phyloP scores from a whole-genome alignment of 805 yeast genomes.

The Teunomyces cretensis region DNA sequence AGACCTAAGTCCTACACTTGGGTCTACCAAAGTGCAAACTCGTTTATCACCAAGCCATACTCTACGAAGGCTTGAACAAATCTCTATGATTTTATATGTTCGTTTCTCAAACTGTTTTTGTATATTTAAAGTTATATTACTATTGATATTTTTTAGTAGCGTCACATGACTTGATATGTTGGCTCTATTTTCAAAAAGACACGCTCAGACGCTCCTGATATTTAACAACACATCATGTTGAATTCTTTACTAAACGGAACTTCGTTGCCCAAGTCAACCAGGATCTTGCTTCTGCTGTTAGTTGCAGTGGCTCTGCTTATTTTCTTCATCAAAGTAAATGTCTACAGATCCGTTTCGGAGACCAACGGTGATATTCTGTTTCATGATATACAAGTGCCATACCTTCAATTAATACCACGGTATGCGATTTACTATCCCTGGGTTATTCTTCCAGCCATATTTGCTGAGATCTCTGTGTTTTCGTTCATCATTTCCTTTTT shows the following conservation, averaged over 20 bases:
- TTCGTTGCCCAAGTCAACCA: slow-evolving; percentile 47
- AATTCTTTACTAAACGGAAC: slow-evolving; percentile 1
- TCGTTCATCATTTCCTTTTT: slow-evolving; percentile 41
- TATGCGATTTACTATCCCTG: slow-evolving; percentile 58
- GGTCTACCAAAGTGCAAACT: slow-evolving; percentile 50
- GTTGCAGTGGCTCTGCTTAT: slow-evolving; percentile 40
- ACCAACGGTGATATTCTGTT: slow-evolving; percentile 17
- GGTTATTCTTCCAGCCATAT: slow-evolving; percentile 63
- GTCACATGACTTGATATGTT: slow-evolving; percentile 1
- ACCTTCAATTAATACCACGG: slow-evolving; percentile 63
- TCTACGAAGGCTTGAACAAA: slow-evolving; percentile 45
- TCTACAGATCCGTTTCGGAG: slow-evolving; percentile 21
- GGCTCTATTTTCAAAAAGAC: background rate
- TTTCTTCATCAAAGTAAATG: slow-evolving; percentile 39
- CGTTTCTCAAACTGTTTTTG: slow-evolving; percentile 8
- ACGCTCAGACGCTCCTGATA: background rate
- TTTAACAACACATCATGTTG: background rate
- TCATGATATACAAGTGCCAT: slow-evolving; percentile 51
- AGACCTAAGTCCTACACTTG: slow-evolving; percentile 32
- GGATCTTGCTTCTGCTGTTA: slow-evolving; percentile 41
- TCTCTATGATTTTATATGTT: slow-evolving; percentile 4
- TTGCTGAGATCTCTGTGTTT: slow-evolving; percentile 55
- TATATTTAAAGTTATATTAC: slow-evolving; percentile 7
- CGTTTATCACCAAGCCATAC: slow-evolving; percentile 55
- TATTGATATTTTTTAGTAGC: background rate